Evolutionary conservation across 768 basidiomycete genomes (phyloP), one percentile per base, ranked within the genome.

Genomic region (Antrodiella citrinella): DNA sequence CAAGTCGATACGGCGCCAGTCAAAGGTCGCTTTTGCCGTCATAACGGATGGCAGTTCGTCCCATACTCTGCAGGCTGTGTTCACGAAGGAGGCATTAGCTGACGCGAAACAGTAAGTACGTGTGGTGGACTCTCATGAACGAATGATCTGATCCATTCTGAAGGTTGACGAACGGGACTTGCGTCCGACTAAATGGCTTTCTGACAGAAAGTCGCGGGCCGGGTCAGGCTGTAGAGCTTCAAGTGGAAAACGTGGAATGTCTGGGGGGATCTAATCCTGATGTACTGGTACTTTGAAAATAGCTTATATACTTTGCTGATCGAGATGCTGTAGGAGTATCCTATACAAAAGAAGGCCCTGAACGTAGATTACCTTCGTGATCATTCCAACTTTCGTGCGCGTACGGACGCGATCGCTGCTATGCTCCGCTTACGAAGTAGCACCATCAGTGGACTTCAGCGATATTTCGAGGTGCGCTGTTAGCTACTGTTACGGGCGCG

Each of bases 271-370:
- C 79, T 57, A 70, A 81, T 55, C 70, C 77, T 67, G 65, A 24
- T 5, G 24, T 19, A 54, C 56, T n/a, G n/a, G n/a, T n/a, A n/a
- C n/a, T n/a, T n/a, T n/a, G n/a, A n/a, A n/a, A n/a, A n/a, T n/a
- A n/a, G n/a, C n/a, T n/a, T n/a, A n/a, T n/a, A n/a, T n/a, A n/a
- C n/a, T n/a, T n/a, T n/a, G n/a, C n/a, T n/a, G n/a, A n/a, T n/a
- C n/a, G n/a, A n/a, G n/a, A n/a, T n/a, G 38, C 18, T 39, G 4
- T 49, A 92, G 92, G 69, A 68, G 43, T 97, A 95, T 65, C 92
- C 92, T 0, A 91, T 96, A 47, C 94, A 94, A 66, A 97, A 96
- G 64, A 83, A 97, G 65, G 66, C 81, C 23, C 74, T 91, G 10
- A 80, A 88, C 2, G 66, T 76, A 1, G 86, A 92, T 53, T 86